phyloP scores from a whole-genome alignment of 768 basidiomycete species.

The Mycena vitilis region DNA sequence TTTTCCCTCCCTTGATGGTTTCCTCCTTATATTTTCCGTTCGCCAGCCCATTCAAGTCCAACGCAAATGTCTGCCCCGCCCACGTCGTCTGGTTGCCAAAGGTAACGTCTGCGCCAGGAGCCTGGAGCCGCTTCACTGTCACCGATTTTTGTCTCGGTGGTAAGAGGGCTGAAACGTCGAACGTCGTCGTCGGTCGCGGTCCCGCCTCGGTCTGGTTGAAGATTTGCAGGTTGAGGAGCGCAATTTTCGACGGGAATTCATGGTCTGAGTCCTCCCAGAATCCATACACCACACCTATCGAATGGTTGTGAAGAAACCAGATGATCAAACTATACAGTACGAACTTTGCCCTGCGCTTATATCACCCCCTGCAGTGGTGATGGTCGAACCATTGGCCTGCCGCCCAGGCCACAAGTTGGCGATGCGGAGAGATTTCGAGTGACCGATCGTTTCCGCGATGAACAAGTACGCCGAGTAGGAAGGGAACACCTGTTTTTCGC shows the following conservation, averaged over 20 bases:
- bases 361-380: conserved; percentile 63
- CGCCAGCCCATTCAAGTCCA: conserved; percentile 47
- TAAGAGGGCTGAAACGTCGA: conserved; percentile 60
- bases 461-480: conserved; percentile 66
- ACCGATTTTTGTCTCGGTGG: conserved; percentile 42
- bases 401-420: conserved; percentile 64
- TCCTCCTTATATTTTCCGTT: conserved; percentile 54
- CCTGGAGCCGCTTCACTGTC: conserved; percentile 56
- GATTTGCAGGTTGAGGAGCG: conserved; percentile 62
- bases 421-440: conserved; percentile 56
- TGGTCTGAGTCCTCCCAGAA: conserved; percentile 56
- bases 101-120: conserved; percentile 61
- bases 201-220: conserved; percentile 59
- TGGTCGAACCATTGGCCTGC: conserved; percentile 63
- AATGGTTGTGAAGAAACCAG: no score
- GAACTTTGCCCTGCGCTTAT: conserved; percentile 58
- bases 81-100: conserved; percentile 58
- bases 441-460: conserved; percentile 59
- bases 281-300: no score
- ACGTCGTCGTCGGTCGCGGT: conserved; percentile 54
- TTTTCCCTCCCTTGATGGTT: conserved; percentile 45
- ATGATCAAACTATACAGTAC: no score
- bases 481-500: conserved; percentile 63
- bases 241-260: conserved; percentile 57
- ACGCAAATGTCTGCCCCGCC: conserved; percentile 62